These are phyloP conservation scores for Colletotrichum liaoningense DNA, from an alignment of 2,329 filamentous ascomycete genomes.

Conservation along the genomic window DNA sequence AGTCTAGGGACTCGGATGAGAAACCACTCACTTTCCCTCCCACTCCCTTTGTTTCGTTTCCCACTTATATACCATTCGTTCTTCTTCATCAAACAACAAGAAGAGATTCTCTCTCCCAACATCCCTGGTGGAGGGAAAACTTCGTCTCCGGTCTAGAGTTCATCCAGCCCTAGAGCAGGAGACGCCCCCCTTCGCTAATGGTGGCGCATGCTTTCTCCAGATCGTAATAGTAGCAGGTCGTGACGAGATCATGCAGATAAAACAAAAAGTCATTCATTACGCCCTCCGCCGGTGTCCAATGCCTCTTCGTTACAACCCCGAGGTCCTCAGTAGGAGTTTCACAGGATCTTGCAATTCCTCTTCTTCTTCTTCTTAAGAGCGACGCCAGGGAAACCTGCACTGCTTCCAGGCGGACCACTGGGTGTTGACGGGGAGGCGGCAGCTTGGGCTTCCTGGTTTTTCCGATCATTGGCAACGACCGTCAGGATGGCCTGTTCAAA, in stretches of 20 bases:
- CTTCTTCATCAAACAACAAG: conserved; percentile 13
- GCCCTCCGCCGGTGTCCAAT: conserved; percentile 31
- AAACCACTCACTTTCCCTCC: conserved; percentile 17
- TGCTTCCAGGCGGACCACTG: conserved; percentile 47
- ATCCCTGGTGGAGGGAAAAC: conserved; percentile 20
- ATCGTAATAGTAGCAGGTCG: conserved; percentile 42
- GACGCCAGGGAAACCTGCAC: conserved; percentile 53
- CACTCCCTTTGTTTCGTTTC: neutral
- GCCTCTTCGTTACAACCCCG: conserved; percentile 27
- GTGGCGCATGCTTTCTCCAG: conserved; percentile 36
- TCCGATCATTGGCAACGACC: conserved; percentile 83
- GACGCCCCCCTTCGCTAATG: conserved; percentile 34
- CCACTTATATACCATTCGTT: conserved; percentile 30
- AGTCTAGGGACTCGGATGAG: conserved; percentile 27
- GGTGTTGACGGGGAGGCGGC: conserved; percentile 48
- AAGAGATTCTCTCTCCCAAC: conserved; percentile 14
- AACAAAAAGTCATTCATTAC: conserved; percentile 38
- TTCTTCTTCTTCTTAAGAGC: conserved; percentile 82
- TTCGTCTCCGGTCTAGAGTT: conserved; percentile 32
- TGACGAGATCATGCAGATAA: conserved; percentile 46
- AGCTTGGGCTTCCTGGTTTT: conserved; percentile 66
- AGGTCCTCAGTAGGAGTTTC: conserved; percentile 45
- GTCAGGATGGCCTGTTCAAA: conserved; percentile 93
- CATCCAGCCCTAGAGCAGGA: conserved; percentile 35
- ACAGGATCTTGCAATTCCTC: conserved; percentile 85